These are phyloP conservation scores for Ustilago trichophora DNA, from an alignment of 1,284 basidiomycete species.

Conservation along the genomic window DNA sequence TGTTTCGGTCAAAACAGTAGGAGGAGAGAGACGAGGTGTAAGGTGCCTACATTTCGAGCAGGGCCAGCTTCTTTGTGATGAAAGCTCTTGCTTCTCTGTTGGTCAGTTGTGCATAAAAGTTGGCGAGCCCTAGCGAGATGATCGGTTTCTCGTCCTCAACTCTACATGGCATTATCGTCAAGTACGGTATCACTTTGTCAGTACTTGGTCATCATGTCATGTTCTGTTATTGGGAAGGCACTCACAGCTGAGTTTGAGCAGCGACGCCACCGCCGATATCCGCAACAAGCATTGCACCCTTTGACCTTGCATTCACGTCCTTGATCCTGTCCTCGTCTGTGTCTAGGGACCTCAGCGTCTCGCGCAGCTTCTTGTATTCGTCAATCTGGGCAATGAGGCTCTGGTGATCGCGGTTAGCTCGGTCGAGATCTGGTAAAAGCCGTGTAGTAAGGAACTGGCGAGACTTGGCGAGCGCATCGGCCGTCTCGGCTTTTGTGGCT, in stretches of 20 bases:
- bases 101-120: conserved; percentile 42
- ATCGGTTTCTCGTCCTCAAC: conserved; percentile 35
- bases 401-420: conserved; percentile 29
- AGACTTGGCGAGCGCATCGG: conserved; percentile 35
- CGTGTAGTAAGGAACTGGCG: conserved; percentile 38
- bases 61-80: conserved; percentile 37
- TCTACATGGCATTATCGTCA: too few relatives aligned
- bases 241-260: conserved; percentile 22
- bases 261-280: conserved; percentile 33
- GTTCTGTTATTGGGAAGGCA: neutral
- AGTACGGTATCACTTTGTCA: too few relatives aligned
- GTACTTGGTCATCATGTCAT: too few relatives aligned
- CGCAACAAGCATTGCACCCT: conserved; percentile 10
- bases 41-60: conserved; percentile 46
- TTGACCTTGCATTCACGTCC: neutral
- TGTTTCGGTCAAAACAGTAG: too few relatives aligned
- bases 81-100: conserved; percentile 46
- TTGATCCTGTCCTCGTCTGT: conserved; percentile 4
- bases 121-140: conserved; percentile 35
- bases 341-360: conserved; percentile 26
- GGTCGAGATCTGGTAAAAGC: conserved; percentile 42
- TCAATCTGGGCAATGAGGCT: conserved; percentile 32
- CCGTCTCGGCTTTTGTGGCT: conserved; percentile 36
- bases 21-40: too few relatives aligned
- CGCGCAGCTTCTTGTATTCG: conserved; percentile 35